Conservation (phyloP, 2,329 filamentous ascomycete species). For the Botryotinia globosa region DNA sequence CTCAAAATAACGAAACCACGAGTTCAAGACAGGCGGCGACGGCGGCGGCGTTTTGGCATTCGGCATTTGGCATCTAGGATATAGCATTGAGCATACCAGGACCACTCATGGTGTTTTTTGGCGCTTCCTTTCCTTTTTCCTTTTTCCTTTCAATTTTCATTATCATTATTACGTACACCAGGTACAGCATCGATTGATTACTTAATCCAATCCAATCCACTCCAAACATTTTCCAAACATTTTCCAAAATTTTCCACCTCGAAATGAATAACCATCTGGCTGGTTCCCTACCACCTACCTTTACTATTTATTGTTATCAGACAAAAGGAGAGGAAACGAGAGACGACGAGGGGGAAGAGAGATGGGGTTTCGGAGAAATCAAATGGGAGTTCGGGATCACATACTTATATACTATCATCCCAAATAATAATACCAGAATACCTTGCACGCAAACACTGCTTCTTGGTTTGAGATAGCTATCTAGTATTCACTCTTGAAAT, state of each 20-base stretch:
- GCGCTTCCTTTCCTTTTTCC: neutral
- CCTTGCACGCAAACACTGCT: neutral
- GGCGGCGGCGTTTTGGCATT: neutral
- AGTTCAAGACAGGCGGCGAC: neutral
- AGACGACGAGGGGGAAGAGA: too few relatives aligned
- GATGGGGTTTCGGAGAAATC: too few relatives aligned
- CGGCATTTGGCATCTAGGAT: neutral
- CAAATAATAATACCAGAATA: neutral
- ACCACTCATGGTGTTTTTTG: neutral
- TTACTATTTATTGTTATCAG: too few relatives aligned
- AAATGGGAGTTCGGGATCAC: neutral
- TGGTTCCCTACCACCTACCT: too few relatives aligned
- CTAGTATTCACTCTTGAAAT: neutral
- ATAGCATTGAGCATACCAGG: neutral
- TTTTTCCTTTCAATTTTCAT: neutral
- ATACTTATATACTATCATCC: neutral
- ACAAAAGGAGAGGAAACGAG: too few relatives aligned
- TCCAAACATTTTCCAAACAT: neutral
- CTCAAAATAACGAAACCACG: conserved; percentile 5
- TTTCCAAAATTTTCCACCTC: too few relatives aligned
- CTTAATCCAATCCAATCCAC: neutral
- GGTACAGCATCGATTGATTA: neutral
- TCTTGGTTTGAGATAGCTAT: neutral
- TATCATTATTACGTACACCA: too few relatives aligned
- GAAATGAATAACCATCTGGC: too few relatives aligned